Base-by-base conservation (phyloP, 1,284 basidiomycete genomes). In the Cryptococcus sp. region DNA sequence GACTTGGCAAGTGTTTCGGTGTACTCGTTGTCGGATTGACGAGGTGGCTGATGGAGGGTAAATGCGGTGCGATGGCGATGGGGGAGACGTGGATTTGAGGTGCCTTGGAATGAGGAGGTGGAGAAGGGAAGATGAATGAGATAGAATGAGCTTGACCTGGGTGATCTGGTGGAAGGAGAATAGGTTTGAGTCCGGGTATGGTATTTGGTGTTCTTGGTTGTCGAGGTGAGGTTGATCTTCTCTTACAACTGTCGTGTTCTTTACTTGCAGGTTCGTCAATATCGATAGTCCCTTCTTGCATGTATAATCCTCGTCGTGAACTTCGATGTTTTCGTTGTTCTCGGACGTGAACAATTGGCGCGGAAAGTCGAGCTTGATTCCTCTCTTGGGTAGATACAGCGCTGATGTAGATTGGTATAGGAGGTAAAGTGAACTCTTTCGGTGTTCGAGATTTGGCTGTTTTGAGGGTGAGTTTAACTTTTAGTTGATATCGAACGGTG, bases 241-340 rank as follows among this genome's bases (percentile, higher is more conserved):
- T 41, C 38, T n/a, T 41, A 10, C 38, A 10, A 10, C 38, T 10
- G 10, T 41, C 38, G 38, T 41, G 38, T 41, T 10, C 38, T 41
- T 41, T n/a, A n/a, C 53, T 52, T 6, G 53, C 53, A 5, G 61
- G 52, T 36, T 65, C 58, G n/a, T 53, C 46, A 38, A 71, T 64
- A 34, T 67, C 67, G 44, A 61, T 49, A 13, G 65, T 68, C 11
- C 64, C 69, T 46, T 69, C 66, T 36, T 71, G 69, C 61, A 68
- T 64, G 54, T 71, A 71, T 35, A 71, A 53, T 3, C 67, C 66
- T 42, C 66, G 50, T 15, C 67, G 42, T 1, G 66, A 62, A n/a
- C 59, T 62, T 10, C 60, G 35, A 46, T 65, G 63, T 46, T 58
- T 61, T 10, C 64, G 58, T 8, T 57, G 57, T 5, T 52, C 54